Base-by-base conservation (phyloP, 2,329 filamentous ascomycete species). In the Cladosporium sp. region DNA sequence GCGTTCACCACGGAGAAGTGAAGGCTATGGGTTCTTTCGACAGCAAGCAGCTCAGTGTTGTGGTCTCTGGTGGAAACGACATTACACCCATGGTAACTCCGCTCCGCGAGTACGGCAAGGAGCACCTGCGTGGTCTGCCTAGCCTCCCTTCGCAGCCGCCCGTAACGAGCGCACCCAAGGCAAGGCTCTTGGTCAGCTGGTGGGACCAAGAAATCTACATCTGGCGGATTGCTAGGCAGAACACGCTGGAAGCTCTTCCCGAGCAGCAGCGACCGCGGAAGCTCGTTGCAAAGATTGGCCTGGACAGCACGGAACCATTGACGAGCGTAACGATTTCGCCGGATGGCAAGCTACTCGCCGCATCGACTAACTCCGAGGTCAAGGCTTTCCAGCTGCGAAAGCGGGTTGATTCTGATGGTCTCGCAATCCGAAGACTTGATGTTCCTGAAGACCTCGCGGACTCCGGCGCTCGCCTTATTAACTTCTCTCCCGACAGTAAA, bases 11-110 rank as follows among this genome's bases (percentile, higher is more conserved):
- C 43, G 91, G 97, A 69, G 93, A 98, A 72, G 90, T 97, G 63
- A 97, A 97, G 74, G 82, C 89, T 1, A 88, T 97, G 82, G 87
- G 90, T 33, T 84, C 88, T 0, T 97, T 92, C 59, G 93, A 98
- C 69, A 85, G 85, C 49, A 84, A 81, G 46, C 83, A 83, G 46
- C 81, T 95, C 65, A 97, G 89, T 64, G 83, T 97, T 52, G 77
- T 95, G 9, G 87, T 95, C 13, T 95, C 92, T 58, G 93, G 93
- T 80, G 93, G 90, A 88, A 75, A 70, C 31, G 93, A 97, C 70
- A 86, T 90, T 3, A 84, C 83, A 46, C 89, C 91, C 1, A 81
- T 95, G 41, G 80, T 96, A 38, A 75, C 92, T 13, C 93, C 93
- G 4, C 76, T 98, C 31, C 84, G 79, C 63, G 83, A 85, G 69